These are phyloP conservation scores for Leccinum pachyderme DNA, from an alignment of 1,284 basidiomycete genomes.

Conservation along the genomic window DNA sequence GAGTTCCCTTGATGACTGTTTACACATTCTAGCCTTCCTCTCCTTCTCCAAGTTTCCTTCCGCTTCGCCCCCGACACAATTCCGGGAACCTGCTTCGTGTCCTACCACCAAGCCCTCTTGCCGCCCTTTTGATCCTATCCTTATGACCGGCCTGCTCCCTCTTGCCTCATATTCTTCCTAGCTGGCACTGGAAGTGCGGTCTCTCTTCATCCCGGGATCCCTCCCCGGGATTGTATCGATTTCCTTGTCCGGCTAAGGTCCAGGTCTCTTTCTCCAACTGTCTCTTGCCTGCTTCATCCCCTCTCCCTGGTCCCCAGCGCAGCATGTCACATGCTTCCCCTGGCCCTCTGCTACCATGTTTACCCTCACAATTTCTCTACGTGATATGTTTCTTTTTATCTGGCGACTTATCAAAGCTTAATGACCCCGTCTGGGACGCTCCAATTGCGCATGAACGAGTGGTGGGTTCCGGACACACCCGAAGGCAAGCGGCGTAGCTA, in stretches of 20 bases:
- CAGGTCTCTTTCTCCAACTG: conserved; percentile 23
- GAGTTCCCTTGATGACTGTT: too few relatives aligned
- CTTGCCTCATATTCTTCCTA: conserved; percentile 57
- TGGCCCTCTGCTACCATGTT: neutral
- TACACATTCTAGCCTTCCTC: too few relatives aligned
- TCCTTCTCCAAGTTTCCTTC: too few relatives aligned
- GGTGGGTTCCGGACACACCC: neutral
- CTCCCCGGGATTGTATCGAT: conserved; percentile 5
- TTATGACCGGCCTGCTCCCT: conserved; percentile 49
- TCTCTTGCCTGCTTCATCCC: conserved; percentile 3
- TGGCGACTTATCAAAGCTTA: conserved; percentile 55
- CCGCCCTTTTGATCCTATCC: neutral
- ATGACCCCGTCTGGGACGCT: conserved; percentile 59
- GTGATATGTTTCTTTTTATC: conserved; percentile 28
- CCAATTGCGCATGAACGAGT: conserved; percentile 62
- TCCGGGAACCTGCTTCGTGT: too few relatives aligned
- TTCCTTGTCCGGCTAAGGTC: conserved; percentile 9
- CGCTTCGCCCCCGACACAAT: too few relatives aligned
- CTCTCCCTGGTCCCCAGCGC: neutral
- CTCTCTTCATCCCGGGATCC: conserved; percentile 7
- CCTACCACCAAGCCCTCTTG: too few relatives aligned
- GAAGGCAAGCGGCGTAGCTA: neutral
- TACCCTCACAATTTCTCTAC: conserved; percentile 14
- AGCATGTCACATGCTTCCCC: neutral
- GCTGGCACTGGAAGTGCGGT: conserved; percentile 52